phyloP scores from a whole-genome alignment of 2,329 filamentous ascomycete species.

The Ampelomyces quisqualis region DNA sequence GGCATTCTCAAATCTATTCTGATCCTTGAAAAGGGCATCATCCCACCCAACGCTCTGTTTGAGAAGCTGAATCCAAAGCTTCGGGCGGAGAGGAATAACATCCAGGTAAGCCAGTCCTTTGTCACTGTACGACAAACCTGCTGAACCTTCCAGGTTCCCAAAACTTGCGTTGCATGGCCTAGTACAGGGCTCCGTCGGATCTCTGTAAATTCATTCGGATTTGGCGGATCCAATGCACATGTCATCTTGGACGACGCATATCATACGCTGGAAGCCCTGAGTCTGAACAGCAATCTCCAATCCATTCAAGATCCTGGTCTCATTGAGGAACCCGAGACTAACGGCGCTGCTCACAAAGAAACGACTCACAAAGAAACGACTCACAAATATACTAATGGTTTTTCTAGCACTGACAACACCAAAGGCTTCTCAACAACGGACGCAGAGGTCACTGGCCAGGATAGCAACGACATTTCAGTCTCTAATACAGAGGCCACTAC shows the following conservation, averaged over 20 bases:
- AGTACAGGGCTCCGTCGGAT: slow-evolving; percentile 13
- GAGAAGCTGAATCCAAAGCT: slow-evolving; percentile 13
- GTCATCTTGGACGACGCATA: slow-evolving; percentile 29
- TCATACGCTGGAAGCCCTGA: slow-evolving; percentile 2
- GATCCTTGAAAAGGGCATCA: slow-evolving; percentile 38
- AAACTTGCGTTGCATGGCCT: slow-evolving; percentile 12
- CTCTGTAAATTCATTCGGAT: slow-evolving; percentile 24
- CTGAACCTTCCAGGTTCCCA: neutral
- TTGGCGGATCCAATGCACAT: slow-evolving; percentile 26
- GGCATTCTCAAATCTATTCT: slow-evolving; percentile 43
- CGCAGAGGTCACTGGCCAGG: no score
- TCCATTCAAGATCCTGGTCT: no score
- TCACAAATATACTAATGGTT: no score
- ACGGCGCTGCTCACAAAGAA: no score
- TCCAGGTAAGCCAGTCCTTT: slow-evolving; percentile 10
- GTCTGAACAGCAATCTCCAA: neutral
- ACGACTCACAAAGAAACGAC: no score
- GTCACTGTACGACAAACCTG: neutral
- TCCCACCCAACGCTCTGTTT: slow-evolving; percentile 29
- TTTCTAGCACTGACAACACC: no score
- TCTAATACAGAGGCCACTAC: no score
- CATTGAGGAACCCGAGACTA: no score
- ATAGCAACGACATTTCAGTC: no score
- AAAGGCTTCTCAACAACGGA: no score
- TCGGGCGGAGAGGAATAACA: slow-evolving; percentile 1